These are phyloP conservation scores for Cercospora brassicicola DNA, from an alignment of 2,329 filamentous ascomycete species.

Conservation along the genomic window DNA sequence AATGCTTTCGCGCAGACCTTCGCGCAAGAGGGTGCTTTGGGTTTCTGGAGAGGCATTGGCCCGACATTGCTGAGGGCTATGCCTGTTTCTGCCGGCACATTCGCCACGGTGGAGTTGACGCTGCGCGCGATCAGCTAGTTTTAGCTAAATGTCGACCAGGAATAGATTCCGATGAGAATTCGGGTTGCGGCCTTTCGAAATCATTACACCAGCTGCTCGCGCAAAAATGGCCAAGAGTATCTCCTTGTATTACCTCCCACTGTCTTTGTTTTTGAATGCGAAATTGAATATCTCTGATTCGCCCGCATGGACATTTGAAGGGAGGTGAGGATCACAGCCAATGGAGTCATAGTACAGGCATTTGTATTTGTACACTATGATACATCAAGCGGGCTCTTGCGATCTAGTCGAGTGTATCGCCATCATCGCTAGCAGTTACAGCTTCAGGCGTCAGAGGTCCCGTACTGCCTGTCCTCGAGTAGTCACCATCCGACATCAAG, in stretches of 20 bases:
- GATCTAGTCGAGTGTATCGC: not conserved
- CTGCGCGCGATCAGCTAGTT: constrained; percentile 42
- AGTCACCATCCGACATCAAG: not conserved
- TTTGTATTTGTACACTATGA: not conserved
- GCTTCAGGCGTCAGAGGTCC: constrained; percentile 9
- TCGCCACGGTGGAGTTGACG: constrained; percentile 64
- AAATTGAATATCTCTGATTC: not conserved
- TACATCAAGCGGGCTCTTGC: not conserved
- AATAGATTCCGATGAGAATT: not conserved
- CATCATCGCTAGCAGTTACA: constrained; percentile 6
- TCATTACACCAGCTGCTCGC: not conserved
- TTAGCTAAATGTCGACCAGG: not conserved
- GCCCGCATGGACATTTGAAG: not conserved
- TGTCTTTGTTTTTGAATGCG: not conserved
- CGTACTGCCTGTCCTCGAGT: not conserved
- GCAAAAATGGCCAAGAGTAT: not conserved
- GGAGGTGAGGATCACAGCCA: not conserved
- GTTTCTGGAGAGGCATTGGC: constrained; percentile 93
- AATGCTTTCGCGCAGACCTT: constrained; percentile 87
- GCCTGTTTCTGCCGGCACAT: constrained; percentile 97
- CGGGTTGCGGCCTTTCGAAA: not conserved
- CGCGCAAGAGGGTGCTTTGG: constrained; percentile 70
- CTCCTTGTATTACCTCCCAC: not conserved
- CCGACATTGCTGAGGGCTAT: constrained; percentile 91
- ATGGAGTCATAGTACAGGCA: not conserved